Percentiles rank a stretch among this genome's conserved stretches.
Evolutionary conservation across 2,329 filamentous ascomycete genomes (phyloP).

Genomic region (Cordyceps tenuipes): DNA sequence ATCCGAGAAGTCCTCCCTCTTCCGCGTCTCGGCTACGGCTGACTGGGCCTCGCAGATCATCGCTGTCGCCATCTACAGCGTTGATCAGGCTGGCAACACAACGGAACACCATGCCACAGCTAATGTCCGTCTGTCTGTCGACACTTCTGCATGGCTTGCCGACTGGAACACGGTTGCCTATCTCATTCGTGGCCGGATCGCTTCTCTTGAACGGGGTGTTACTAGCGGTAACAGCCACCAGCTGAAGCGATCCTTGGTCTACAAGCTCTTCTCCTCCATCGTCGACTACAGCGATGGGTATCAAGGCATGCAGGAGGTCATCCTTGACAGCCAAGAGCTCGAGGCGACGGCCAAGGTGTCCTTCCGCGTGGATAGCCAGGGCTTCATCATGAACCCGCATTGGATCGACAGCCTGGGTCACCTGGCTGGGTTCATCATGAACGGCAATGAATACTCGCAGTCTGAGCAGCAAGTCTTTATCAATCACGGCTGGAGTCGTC

Average conservation of each 20-base stretch:
- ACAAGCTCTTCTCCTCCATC: constrained; percentile 53
- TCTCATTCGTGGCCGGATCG: background rate
- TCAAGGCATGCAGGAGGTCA: constrained; percentile 48
- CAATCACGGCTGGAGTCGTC: constrained; percentile 50
- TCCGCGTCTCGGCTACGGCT: constrained; percentile 14
- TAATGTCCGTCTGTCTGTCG: background rate
- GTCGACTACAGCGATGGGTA: constrained; percentile 46
- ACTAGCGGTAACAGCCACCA: background rate
- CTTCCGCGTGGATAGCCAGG: constrained; percentile 42
- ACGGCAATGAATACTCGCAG: constrained; percentile 41
- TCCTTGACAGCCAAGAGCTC: constrained; percentile 42
- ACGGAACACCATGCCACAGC: constrained; percentile 1
- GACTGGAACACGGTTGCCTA: background rate
- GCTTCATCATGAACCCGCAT: constrained; percentile 47
- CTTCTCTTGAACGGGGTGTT: background rate
- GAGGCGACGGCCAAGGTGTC: constrained; percentile 26
- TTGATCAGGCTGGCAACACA: constrained; percentile 14
- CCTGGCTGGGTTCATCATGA: constrained; percentile 53
- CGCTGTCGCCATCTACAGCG: constrained; percentile 17
- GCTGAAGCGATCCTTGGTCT: constrained; percentile 24
- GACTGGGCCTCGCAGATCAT: constrained; percentile 14
- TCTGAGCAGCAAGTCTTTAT: constrained; percentile 49
- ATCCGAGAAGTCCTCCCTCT: constrained; percentile 14
- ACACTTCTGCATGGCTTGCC: background rate
- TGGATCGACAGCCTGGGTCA: constrained; percentile 53